Evolutionary conservation across 1,139 yeast genomes (phyloP).

Genomic region (Yamadazyma mexicana): DNA sequence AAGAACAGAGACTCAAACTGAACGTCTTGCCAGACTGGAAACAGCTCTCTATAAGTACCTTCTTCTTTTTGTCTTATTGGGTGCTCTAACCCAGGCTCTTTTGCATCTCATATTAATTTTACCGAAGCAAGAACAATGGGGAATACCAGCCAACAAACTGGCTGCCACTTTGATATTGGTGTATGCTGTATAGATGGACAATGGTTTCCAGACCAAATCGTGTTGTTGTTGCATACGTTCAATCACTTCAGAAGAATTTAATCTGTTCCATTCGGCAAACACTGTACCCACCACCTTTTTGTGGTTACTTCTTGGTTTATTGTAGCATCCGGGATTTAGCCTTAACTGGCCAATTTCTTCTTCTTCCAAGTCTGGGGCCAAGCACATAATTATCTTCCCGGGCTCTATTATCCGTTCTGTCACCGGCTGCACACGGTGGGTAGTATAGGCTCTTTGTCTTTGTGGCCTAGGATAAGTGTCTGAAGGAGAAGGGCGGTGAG

Average conservation of each 20-base stretch:
- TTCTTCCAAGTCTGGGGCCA: neutral
- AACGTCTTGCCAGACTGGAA: too few species aligned
- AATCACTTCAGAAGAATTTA: neutral
- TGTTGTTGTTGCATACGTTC: slow-evolving; percentile 12
- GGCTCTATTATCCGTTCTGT: neutral
- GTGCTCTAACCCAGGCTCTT: slow-evolving; percentile 30
- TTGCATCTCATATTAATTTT: slow-evolving; percentile 38
- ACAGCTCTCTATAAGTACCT: neutral
- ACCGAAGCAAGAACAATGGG: slow-evolving; percentile 37
- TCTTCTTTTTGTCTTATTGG: slow-evolving; percentile 13
- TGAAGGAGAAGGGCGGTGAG: neutral
- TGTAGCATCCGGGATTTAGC: slow-evolving; percentile 4
- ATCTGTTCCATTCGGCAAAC: slow-evolving; percentile 11
- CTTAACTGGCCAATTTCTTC: neutral
- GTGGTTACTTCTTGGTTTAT: slow-evolving; percentile 16
- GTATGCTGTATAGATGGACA: slow-evolving; percentile 37
- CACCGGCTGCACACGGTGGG: too few species aligned
- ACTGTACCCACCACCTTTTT: slow-evolving; percentile 20
- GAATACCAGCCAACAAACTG: slow-evolving; percentile 22
- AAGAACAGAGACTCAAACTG: too few species aligned
- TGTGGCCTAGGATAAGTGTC: too few species aligned
- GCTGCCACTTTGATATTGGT: slow-evolving; percentile 29
- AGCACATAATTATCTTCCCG: neutral
- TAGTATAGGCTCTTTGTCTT: too few species aligned
- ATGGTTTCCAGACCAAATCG: slow-evolving; percentile 34